Conservation (phyloP, 176 grass and related monocot species). For the Ampelocalamus luodianensis region DNA sequence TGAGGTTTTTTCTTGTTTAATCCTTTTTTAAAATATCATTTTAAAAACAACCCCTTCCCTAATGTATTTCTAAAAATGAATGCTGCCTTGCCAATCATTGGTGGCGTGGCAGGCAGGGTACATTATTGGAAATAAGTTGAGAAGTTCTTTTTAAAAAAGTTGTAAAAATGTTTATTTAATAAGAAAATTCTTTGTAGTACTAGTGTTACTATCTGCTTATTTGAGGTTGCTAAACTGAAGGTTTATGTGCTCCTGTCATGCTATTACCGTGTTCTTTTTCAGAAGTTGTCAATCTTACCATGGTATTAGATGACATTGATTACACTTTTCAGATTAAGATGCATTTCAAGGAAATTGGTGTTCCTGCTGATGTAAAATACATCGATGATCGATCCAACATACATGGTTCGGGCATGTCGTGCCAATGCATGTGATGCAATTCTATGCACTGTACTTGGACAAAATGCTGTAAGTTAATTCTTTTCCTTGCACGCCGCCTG, state of each 20-base stretch:
- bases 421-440: slow-evolving; percentile 85
- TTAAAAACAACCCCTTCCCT: not conserved
- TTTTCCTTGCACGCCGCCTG: not conserved
- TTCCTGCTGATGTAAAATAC: slow-evolving; percentile 76
- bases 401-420: slow-evolving; percentile 78
- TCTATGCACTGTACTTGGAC: slow-evolving; percentile 77
- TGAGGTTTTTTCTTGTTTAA: not conserved
- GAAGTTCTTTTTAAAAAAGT: too few relatives aligned
- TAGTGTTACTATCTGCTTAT: slow-evolving; percentile 32
- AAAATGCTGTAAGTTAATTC: slow-evolving; percentile 67
- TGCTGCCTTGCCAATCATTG: not conserved
- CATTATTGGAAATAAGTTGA: not conserved
- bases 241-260: not conserved
- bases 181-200: not conserved
- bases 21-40: not conserved
- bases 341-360: slow-evolving; percentile 68
- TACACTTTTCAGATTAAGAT: slow-evolving; percentile 62
- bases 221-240: not conserved
- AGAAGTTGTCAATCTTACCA: not conserved
- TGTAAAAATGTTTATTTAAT: not conserved
- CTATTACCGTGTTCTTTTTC: not conserved
- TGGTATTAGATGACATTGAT: not conserved
- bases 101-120: not conserved
- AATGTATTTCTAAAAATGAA: not conserved
- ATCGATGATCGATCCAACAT: slow-evolving; percentile 85